Evolutionary conservation across 805 yeast species (phyloP).

Genomic region (Sporopachydermia quercuum): DNA sequence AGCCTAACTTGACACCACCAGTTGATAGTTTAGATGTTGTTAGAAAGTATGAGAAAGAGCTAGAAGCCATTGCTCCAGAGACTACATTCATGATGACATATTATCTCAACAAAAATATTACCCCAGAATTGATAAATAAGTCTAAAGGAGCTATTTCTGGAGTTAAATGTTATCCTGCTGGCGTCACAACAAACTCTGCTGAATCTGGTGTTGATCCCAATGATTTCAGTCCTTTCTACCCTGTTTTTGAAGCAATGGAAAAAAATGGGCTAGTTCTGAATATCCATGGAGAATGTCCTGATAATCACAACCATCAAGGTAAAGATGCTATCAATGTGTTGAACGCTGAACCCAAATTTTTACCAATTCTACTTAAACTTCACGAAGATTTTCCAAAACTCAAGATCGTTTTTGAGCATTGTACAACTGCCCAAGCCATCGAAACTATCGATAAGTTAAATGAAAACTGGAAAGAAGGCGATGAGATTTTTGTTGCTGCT

Average conservation of each 20-base stretch:
- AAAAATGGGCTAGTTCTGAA: slow-evolving; percentile 64
- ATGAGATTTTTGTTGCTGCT: slow-evolving; percentile 57
- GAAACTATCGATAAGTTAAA: slow-evolving; percentile 62
- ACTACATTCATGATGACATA: slow-evolving; percentile 88
- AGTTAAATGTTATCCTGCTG: slow-evolving; percentile 96
- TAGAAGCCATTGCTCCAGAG: slow-evolving; percentile 55
- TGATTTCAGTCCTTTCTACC: slow-evolving; percentile 79
- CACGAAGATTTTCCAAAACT: slow-evolving; percentile 75
- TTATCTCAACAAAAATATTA: slow-evolving; percentile 61
- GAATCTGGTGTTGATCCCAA: slow-evolving; percentile 83
- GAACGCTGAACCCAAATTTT: slow-evolving; percentile 84
- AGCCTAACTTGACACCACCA: slow-evolving; percentile 88
- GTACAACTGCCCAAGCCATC: slow-evolving; percentile 84
- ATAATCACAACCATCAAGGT: slow-evolving; percentile 26
- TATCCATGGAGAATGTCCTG: slow-evolving; percentile 75
- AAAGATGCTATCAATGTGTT: slow-evolving; percentile 76
- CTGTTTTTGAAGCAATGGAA: slow-evolving; percentile 82
- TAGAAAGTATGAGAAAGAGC: slow-evolving; percentile 45
- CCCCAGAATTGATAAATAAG: slow-evolving; percentile 70
- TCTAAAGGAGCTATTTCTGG: slow-evolving; percentile 74
- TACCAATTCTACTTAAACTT: slow-evolving; percentile 74
- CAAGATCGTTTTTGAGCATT: slow-evolving; percentile 83
- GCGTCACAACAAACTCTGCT: slow-evolving; percentile 93
- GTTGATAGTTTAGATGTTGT: slow-evolving; percentile 64
- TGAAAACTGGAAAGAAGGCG: slow-evolving; percentile 19